Percentiles rank a stretch among this genome's conserved stretches.
phyloP scores from a whole-genome alignment of 345 rosid species.

The Erucastrum elatum region DNA sequence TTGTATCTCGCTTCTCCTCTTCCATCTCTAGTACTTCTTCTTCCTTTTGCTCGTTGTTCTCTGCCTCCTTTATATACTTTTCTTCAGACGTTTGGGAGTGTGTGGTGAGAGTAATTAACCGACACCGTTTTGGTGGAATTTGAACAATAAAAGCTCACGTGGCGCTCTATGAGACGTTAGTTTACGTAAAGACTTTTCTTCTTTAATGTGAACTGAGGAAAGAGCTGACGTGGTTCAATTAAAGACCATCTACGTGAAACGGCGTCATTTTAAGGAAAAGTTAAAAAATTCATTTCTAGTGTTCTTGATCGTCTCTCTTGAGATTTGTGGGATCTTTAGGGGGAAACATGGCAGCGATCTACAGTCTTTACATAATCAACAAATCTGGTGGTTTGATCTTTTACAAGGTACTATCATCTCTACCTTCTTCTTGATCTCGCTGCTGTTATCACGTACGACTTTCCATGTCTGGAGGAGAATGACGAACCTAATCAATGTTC shows the following conservation, averaged over 20 bases:
- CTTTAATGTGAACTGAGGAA: not conserved
- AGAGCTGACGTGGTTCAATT: constrained; percentile 22
- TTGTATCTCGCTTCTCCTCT: constrained; percentile 21
- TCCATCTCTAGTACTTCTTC: not conserved
- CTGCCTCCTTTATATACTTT: constrained; percentile 16
- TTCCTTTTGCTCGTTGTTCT: not conserved
- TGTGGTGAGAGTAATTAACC: constrained; percentile 11
- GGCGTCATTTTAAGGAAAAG: not conserved
- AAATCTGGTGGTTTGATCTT: constrained; percentile 87
- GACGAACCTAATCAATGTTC: not conserved
- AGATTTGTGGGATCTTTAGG: constrained; percentile 4
- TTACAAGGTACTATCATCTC: constrained; percentile 61
- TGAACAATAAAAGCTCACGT: constrained; percentile 9
- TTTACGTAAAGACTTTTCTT: not conserved
- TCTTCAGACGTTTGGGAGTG: constrained; percentile 33
- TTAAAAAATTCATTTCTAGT: not conserved
- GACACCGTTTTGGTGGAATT: constrained; percentile 21
- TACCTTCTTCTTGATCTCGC: constrained; percentile 2
- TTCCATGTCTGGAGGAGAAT: not conserved
- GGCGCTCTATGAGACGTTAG: constrained; percentile 31
- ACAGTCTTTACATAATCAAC: constrained; percentile 82
- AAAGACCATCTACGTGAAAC: not conserved
- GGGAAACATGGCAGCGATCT: constrained; percentile 70
- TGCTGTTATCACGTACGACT: not conserved
- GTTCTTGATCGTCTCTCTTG: not conserved